phyloP scores from a whole-genome alignment of 192 early-diverging fungal species.

The Bifiguratus adelaidae region DNA sequence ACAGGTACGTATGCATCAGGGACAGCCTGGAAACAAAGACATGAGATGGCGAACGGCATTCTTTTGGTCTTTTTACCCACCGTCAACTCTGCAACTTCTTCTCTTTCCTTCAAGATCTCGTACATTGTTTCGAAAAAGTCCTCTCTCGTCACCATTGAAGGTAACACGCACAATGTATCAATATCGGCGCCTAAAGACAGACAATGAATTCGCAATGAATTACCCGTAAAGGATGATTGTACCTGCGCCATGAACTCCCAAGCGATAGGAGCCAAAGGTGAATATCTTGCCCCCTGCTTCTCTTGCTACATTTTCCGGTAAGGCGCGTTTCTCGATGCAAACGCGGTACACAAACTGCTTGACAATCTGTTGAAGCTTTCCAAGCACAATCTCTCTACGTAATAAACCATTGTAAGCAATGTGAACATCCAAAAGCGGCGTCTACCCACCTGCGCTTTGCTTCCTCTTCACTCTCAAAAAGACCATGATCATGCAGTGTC shows the following conservation, averaged over 20 bases:
- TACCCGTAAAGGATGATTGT: conserved; percentile 7
- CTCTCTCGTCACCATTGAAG: conserved; percentile 77
- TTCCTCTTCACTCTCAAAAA: conserved; percentile 85
- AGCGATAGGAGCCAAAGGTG: conserved; percentile 92
- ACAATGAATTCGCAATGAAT: not conserved
- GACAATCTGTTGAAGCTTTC: conserved; percentile 76
- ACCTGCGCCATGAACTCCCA: conserved; percentile 91
- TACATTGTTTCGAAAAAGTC: conserved; percentile 91
- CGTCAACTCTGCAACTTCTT: conserved; percentile 80
- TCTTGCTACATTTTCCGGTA: conserved; percentile 72
- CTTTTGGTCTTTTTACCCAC: conserved; percentile 20
- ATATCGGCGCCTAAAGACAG: conserved; percentile 77
- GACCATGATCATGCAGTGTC: conserved; percentile 60
- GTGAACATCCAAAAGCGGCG: too few relatives aligned
- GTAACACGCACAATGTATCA: conserved; percentile 94
- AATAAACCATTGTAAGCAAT: too few relatives aligned
- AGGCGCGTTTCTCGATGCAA: conserved; percentile 48
- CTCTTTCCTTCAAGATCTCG: conserved; percentile 67
- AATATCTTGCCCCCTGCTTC: conserved; percentile 94
- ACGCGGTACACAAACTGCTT: conserved; percentile 89
- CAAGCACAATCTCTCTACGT: conserved; percentile 82
- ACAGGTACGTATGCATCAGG: conserved; percentile 91
- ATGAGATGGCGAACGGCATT: not conserved
- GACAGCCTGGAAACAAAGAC: conserved; percentile 42
- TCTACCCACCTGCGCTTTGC: too few relatives aligned